phyloP scores from a whole-genome alignment of 2,329 filamentous ascomycete species.

The Claviceps sp. region DNA sequence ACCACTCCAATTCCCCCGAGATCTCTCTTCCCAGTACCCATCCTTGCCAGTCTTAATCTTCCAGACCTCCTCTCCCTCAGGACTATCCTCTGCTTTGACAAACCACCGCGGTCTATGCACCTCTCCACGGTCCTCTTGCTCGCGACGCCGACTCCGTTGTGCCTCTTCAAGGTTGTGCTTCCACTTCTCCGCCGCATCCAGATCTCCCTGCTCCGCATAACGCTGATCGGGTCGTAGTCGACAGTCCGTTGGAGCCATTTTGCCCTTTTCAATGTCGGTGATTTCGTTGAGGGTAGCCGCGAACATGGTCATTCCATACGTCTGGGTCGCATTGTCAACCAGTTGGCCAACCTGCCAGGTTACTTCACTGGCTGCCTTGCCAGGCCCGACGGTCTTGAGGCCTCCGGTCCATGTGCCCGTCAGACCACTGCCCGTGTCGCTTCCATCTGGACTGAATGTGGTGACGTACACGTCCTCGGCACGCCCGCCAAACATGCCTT shows the following conservation, averaged over 20 bases:
- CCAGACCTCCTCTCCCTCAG: constrained; percentile 56
- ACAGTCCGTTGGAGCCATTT: constrained; percentile 69
- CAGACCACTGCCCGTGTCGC: constrained; percentile 52
- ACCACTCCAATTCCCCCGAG: constrained; percentile 50
- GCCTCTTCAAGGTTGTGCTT: constrained; percentile 78
- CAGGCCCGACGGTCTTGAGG: constrained; percentile 52
- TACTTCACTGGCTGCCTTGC: constrained; percentile 46
- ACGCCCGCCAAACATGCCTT: constrained; percentile 93
- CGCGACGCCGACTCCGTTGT: constrained; percentile 61
- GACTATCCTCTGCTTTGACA: constrained; percentile 47
- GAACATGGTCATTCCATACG: constrained; percentile 81
- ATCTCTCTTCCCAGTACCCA: constrained; percentile 85
- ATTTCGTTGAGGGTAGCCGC: constrained; percentile 80
- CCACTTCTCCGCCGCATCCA: constrained; percentile 71
- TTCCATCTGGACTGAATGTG: constrained; percentile 53
- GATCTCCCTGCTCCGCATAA: constrained; percentile 64
- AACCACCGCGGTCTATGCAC: constrained; percentile 75
- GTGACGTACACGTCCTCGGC: constrained; percentile 80
- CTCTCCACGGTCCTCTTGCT: constrained; percentile 63
- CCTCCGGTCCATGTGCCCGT: constrained; percentile 73
- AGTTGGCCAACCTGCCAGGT: constrained; percentile 71
- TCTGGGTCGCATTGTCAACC: constrained; percentile 63
- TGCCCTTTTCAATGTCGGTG: constrained; percentile 61
- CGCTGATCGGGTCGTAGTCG: constrained; percentile 79
- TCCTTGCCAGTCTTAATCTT: constrained; percentile 68